These are phyloP conservation scores for Alternaria infectoria DNA, from an alignment of 2,329 filamentous ascomycete genomes.

Conservation along the genomic window DNA sequence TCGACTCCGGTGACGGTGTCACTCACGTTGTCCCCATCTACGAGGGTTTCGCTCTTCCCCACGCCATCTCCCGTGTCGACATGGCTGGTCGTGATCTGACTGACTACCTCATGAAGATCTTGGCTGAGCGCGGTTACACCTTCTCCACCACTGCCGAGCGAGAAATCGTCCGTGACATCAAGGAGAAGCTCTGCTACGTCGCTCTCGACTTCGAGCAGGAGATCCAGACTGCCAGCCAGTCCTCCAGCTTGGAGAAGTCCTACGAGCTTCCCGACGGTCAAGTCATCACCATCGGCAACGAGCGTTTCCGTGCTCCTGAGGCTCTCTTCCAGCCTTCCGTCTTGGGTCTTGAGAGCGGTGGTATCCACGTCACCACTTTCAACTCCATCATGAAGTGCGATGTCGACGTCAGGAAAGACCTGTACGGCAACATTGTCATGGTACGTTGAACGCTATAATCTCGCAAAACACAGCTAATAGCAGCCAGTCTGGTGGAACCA, in stretches of 20 bases:
- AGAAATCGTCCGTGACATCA: slow-evolving; percentile 99
- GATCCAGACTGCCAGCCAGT: slow-evolving; percentile 99
- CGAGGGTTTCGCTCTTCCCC: slow-evolving; percentile 99
- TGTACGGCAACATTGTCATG: slow-evolving; percentile 99
- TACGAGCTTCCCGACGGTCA: slow-evolving; percentile 99
- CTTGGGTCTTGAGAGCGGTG: slow-evolving; percentile 95
- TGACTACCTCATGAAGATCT: slow-evolving; percentile 99
- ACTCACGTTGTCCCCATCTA: slow-evolving; percentile 99
- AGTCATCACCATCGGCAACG: slow-evolving; percentile 99
- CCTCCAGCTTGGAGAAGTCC: slow-evolving; percentile 98
- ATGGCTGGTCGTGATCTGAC: slow-evolving; percentile 99
- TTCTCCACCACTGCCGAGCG: slow-evolving; percentile 99
- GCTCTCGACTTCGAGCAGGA: slow-evolving; percentile 99
- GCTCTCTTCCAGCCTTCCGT: slow-evolving; percentile 99
- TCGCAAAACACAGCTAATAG: slow-evolving; percentile 42
- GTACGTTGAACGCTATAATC: slow-evolving; percentile 62
- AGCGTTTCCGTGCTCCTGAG: slow-evolving; percentile 99
- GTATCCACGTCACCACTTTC: slow-evolving; percentile 99
- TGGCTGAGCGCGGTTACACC: slow-evolving; percentile 98
- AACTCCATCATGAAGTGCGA: slow-evolving; percentile 99
- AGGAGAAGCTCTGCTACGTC: slow-evolving; percentile 99
- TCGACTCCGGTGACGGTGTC: slow-evolving; percentile 99
- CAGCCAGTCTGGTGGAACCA: slow-evolving; percentile 95
- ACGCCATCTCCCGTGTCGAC: slow-evolving; percentile 99
- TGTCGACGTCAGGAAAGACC: slow-evolving; percentile 99